Conservation (phyloP, 768 basidiomycete species). For the Sistotremastrum niveocremeum region DNA sequence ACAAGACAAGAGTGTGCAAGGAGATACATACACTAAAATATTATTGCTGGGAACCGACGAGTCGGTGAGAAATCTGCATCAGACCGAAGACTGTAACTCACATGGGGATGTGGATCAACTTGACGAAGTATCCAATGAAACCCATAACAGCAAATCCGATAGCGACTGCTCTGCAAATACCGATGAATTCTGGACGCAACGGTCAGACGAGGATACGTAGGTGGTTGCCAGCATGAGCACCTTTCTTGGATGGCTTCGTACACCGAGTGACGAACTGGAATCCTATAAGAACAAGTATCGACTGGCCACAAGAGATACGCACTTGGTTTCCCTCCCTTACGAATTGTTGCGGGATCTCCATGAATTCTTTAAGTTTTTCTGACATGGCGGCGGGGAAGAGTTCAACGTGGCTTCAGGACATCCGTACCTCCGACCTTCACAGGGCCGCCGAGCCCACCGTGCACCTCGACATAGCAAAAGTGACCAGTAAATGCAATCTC, state of each 20-base stretch:
- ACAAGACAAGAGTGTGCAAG: slow-evolving; percentile 6
- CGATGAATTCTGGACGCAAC: slow-evolving; percentile 63
- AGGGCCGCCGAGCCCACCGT: too few relatives aligned
- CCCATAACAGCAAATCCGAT: slow-evolving; percentile 99
- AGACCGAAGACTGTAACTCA: slow-evolving; percentile 30
- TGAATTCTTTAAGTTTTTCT: slow-evolving; percentile 80
- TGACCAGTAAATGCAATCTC: too few relatives aligned
- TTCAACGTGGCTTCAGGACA: neutral
- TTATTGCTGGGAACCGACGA: slow-evolving; percentile 55
- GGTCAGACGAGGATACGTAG: neutral
- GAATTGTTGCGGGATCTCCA: slow-evolving; percentile 87
- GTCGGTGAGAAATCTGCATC: slow-evolving; percentile 7
- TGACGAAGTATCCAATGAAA: slow-evolving; percentile 97
- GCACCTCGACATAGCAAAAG: too few relatives aligned
- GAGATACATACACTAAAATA: slow-evolving; percentile 78
- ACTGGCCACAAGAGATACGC: slow-evolving; percentile 13
- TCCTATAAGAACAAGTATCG: slow-evolving; percentile 6
- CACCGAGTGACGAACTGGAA: slow-evolving; percentile 87
- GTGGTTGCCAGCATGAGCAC: slow-evolving; percentile 27
- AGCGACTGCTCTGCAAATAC: slow-evolving; percentile 93
- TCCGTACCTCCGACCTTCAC: too few relatives aligned
- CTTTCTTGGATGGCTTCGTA: slow-evolving; percentile 94
- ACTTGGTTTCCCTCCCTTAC: slow-evolving; percentile 90
- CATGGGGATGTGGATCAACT: slow-evolving; percentile 98
- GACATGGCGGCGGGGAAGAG: slow-evolving; percentile 46